A percentile compares a stretch with the other conserved stretches of the same genome.
Evolutionary conservation across 2,329 filamentous ascomycete genomes (phyloP).

Genomic region (Colletotrichum melonis): DNA sequence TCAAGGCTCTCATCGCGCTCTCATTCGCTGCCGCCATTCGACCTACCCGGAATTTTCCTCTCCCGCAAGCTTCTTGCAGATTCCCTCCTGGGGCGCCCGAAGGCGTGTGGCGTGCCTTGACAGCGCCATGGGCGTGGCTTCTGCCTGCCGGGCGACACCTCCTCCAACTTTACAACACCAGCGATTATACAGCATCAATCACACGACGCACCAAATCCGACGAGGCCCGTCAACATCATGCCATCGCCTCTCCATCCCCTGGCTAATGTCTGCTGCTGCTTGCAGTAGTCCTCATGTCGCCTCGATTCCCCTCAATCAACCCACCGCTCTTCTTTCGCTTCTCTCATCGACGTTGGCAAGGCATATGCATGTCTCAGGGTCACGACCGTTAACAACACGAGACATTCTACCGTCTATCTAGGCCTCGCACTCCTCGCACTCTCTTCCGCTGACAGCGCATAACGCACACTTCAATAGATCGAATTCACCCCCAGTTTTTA

Average conservation of each 20-base stretch:
- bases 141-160: not conserved
- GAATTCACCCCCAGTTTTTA: not conserved
- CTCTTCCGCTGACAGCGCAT: slow-evolving; percentile 17
- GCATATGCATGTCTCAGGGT: slow-evolving; percentile 13
- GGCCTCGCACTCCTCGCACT: not conserved
- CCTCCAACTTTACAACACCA: not conserved
- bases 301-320: not conserved
- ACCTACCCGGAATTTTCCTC: no score
- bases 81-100: no score
- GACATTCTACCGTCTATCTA: not conserved
- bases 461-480: not conserved
- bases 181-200: not conserved
- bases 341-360: not conserved
- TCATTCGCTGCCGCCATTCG: not conserved
- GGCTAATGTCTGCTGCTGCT: not conserved
- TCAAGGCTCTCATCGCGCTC: not conserved
- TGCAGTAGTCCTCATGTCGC: not conserved
- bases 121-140: not conserved
- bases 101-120: not conserved
- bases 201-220: not conserved
- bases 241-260: not conserved
- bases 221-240: not conserved
- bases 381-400: not conserved
- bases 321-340: not conserved
- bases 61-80: not conserved